Conservation (phyloP, 441 rosid species). For the Rhodomyrtus psidioides region DNA sequence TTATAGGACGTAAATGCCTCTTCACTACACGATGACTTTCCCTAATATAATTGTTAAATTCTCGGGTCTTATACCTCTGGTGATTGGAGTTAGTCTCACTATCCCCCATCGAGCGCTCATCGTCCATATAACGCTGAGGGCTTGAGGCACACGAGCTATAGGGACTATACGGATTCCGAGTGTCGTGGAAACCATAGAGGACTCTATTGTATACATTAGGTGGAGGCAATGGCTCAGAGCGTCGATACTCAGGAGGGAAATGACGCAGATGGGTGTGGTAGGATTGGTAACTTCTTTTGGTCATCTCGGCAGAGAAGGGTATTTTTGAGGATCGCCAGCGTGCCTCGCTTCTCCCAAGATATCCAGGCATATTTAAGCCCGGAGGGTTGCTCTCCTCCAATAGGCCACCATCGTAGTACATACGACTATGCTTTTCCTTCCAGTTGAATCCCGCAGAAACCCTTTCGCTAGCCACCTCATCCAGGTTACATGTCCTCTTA, state of each 20-base stretch:
- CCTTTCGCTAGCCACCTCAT: neutral
- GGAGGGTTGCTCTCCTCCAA: neutral
- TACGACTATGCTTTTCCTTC: neutral
- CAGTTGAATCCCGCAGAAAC: neutral
- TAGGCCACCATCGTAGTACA: neutral
- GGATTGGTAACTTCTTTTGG: neutral
- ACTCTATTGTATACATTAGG: neutral
- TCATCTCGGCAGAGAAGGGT: neutral
- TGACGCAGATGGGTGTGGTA: neutral
- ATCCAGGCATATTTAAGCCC: neutral
- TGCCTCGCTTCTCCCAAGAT: neutral
- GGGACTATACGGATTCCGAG: neutral
- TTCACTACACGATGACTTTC: neutral
- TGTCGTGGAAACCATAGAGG: neutral
- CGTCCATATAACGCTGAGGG: neutral
- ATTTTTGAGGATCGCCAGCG: neutral
- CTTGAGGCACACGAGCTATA: conserved; percentile 5
- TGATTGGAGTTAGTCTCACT: neutral
- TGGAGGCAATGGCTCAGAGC: neutral
- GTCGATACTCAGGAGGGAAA: neutral
- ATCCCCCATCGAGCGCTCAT: neutral
- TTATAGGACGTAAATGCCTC: conserved; percentile 1
- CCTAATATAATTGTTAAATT: neutral
- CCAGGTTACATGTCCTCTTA: conserved; percentile 1
- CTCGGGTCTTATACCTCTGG: neutral